Evolutionary conservation across 1,284 basidiomycete genomes (phyloP), one percentile per base, ranked within the genome.

Genomic region (Termitomyces sp.): DNA sequence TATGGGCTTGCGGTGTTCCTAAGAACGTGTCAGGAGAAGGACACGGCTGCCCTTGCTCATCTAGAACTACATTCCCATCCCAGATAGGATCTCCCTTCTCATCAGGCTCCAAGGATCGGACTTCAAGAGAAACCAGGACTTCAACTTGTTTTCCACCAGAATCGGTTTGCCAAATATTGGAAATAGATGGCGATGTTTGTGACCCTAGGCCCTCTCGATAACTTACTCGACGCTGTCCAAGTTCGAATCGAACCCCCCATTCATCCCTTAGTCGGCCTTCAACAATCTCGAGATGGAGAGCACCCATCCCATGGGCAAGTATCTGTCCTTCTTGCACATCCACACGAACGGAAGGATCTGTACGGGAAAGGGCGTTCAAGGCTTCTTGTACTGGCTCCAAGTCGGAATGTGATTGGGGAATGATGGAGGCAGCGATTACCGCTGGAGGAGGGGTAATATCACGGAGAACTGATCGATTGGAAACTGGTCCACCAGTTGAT

Each of bases 241-340:
- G 80, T 64, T 91, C 83, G 59, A 91, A 93, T 40, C 82, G 77
- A 17, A 78, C 90, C 28, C 82, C 79, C 82, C 90, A 95, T 69
- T 94, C 92, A 57, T 91, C 83, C 52, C 76, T 76, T 31, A 95
- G 72, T 26, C 93, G 78, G 36, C 84, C 83, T 68, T 92, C 89
- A 1, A 93, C 80, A 55, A 95, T 94, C 68, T 95, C 92, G 6
- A 95, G 79, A 67, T 95, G 92, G 28, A 95, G 77, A 38, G 89
- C 83, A 12, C 92, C 92, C 53, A 94, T 81, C 3, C 92, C 92
- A 61, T 92, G 89, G 1, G 93, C 78, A 36, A 95, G 78, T 36
- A 90, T 76, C 64, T 95, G 92, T 0, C 91, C 91, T 58, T 94
- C 90, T 53, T 88, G 84, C 8, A 75, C 73, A 56, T 92, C 90